Evolutionary conservation across 164 flowering plant species (phyloP).

Genomic region (Brasenia schreberi): DNA sequence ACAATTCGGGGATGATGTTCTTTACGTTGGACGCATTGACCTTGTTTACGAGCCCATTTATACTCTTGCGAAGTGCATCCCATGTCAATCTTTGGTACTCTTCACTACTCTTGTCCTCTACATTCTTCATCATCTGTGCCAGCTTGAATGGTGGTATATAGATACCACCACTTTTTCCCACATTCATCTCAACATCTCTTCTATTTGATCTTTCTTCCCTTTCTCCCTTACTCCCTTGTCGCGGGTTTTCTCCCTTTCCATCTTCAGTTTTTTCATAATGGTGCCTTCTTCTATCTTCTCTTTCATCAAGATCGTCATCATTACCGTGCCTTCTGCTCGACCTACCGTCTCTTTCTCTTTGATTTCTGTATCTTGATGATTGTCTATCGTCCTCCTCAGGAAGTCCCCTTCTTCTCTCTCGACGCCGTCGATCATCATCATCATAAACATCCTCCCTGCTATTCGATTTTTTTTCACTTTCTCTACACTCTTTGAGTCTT

Average conservation of each 20-base stretch:
- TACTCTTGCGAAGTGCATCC: constrained; percentile 95
- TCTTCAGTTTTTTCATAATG: neutral
- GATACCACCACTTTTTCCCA: constrained; percentile 83
- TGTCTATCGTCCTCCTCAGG: neutral
- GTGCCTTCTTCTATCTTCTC: neutral
- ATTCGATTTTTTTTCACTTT: neutral
- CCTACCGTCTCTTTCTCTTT: neutral
- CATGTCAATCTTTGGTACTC: constrained; percentile 90
- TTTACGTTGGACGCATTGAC: constrained; percentile 83
- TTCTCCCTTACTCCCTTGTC: constrained; percentile 1
- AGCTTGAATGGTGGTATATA: constrained; percentile 87
- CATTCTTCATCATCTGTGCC: constrained; percentile 82
- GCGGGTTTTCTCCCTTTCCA: neutral
- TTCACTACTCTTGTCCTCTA: constrained; percentile 63
- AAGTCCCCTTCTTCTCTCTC: neutral
- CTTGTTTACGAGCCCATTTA: constrained; percentile 91
- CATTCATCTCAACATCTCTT: constrained; percentile 7
- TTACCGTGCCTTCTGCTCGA: neutral
- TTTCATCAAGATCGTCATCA: neutral
- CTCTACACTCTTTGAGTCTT: neutral
- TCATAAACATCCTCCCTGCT: neutral
- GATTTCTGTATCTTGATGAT: neutral
- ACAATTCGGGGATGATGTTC: constrained; percentile 81
- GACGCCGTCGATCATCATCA: too few relatives aligned
- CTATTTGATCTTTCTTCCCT: constrained; percentile 11